phyloP scores from a whole-genome alignment of 1,139 yeast genomes.

The Magnusiomyces sp. region DNA sequence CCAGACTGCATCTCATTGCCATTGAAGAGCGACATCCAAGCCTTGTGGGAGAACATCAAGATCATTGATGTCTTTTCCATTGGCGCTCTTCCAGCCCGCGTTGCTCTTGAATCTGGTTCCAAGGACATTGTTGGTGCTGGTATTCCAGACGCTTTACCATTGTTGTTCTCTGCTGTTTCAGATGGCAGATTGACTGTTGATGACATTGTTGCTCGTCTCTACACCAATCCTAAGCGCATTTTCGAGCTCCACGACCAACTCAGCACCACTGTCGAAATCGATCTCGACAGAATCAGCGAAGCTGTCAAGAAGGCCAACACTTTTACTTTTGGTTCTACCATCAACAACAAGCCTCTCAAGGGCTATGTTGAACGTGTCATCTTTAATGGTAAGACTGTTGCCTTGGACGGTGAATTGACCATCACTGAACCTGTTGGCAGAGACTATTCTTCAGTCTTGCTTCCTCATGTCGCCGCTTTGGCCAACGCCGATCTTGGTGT shows the following conservation, averaged over 20 bases:
- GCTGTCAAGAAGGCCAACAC: constrained; percentile 37
- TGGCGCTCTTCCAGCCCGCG: constrained; percentile 67
- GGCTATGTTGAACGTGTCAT: constrained; percentile 89
- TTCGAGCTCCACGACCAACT: constrained; percentile 79
- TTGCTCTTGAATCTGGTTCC: constrained; percentile 58
- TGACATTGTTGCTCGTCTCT: constrained; percentile 66
- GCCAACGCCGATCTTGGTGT: constrained; percentile 13
- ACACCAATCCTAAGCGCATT: constrained; percentile 72
- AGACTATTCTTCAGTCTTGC: constrained; percentile 26
- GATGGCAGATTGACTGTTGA: constrained; percentile 63
- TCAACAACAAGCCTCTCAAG: constrained; percentile 40
- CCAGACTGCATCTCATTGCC: constrained; percentile 63
- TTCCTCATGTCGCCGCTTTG: constrained; percentile 16
- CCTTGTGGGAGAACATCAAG: constrained; percentile 69
- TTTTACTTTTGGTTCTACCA: constrained; percentile 47
- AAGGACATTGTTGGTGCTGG: constrained; percentile 66
- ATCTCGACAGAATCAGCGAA: constrained; percentile 55
- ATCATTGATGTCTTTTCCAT: constrained; percentile 80
- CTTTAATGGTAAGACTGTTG: constrained; percentile 67
- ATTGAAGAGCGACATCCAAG: constrained; percentile 67
- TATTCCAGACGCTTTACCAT: constrained; percentile 69
- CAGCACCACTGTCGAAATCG: constrained; percentile 66
- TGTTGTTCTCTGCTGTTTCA: constrained; percentile 71
- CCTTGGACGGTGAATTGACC: constrained; percentile 71
- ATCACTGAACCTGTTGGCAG: constrained; percentile 52